Conservation (phyloP, 495 filamentous ascomycete genomes). For the Tuber microsphaerosporum region DNA sequence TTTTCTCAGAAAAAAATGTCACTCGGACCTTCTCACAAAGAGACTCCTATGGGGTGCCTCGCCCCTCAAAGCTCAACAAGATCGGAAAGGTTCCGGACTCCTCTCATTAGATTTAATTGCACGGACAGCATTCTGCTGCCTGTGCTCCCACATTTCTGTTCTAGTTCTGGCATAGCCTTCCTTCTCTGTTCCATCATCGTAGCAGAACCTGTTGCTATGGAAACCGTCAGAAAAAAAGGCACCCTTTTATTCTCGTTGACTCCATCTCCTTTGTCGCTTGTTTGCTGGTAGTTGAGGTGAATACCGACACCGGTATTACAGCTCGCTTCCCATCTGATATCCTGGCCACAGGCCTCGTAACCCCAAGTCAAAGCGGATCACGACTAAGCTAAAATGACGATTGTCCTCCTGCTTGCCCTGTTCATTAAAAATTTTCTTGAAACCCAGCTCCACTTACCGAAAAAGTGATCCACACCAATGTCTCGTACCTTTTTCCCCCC, state of each 20-base stretch:
- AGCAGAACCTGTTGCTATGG: not conserved
- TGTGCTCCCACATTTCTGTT: not conserved
- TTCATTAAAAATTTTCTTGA: not conserved
- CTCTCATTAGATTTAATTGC: slow-evolving; percentile 2
- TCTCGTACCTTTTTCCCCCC: not conserved
- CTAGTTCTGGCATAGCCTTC: slow-evolving; percentile 24
- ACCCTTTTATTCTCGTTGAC: not conserved
- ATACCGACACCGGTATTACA: not conserved
- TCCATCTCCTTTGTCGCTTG: not conserved
- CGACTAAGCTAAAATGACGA: slow-evolving; percentile 1
- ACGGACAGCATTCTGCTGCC: not conserved
- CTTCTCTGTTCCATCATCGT: not conserved
- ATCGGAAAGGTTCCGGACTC: not conserved
- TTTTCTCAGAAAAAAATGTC: not conserved
- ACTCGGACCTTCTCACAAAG: not conserved
- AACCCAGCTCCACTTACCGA: not conserved
- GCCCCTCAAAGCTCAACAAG: not conserved
- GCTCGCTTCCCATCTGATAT: not conserved
- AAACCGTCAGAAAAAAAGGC: not conserved
- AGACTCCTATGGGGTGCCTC: not conserved
- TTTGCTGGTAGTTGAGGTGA: no score
- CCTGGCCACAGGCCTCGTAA: not conserved
- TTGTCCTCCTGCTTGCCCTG: not conserved
- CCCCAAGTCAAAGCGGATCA: not conserved
- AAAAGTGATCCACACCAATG: not conserved